Evolutionary conservation across 805 yeast genomes (phyloP).

Genomic region (Metschnikowia cerradonensis): DNA sequence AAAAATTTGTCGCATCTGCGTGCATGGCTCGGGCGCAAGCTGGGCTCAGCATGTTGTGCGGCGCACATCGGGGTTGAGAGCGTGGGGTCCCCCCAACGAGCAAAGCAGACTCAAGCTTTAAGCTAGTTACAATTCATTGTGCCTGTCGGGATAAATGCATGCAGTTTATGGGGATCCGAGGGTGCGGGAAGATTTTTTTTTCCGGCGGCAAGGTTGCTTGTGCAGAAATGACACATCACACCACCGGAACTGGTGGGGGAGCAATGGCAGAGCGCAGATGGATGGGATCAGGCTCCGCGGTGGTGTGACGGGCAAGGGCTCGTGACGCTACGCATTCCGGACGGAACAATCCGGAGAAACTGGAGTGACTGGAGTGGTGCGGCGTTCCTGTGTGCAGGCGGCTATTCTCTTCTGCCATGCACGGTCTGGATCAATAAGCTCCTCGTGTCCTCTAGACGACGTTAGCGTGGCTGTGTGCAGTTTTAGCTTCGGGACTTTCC

Average conservation of each 20-base stretch:
- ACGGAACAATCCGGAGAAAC: constrained; percentile 1
- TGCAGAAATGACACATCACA: not conserved
- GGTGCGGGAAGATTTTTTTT: not conserved
- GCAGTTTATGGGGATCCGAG: not conserved
- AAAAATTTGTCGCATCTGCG: not conserved
- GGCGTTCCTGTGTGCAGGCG: not conserved
- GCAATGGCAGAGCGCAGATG: not conserved
- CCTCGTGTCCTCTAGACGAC: too few species aligned
- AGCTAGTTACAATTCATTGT: too few species aligned
- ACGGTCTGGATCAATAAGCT: too few species aligned
- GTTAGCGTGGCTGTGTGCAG: too few species aligned
- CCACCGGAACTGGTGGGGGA: not conserved
- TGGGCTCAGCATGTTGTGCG: not conserved
- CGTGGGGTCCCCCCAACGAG: too few species aligned
- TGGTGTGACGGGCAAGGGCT: not conserved
- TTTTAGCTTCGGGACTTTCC: too few species aligned
- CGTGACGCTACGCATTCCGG: not conserved
- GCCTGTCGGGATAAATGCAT: not conserved
- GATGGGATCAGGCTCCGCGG: not conserved
- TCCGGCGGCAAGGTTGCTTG: not conserved
- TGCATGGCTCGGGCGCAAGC: not conserved
- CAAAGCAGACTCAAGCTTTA: too few species aligned
- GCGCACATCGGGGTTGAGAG: too few species aligned
- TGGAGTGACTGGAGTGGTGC: not conserved
- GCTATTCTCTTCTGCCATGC: too few species aligned